These are phyloP conservation scores for Saccharomycopsis sp. DNA, from an alignment of 805 yeast genomes.

Conservation along the genomic window DNA sequence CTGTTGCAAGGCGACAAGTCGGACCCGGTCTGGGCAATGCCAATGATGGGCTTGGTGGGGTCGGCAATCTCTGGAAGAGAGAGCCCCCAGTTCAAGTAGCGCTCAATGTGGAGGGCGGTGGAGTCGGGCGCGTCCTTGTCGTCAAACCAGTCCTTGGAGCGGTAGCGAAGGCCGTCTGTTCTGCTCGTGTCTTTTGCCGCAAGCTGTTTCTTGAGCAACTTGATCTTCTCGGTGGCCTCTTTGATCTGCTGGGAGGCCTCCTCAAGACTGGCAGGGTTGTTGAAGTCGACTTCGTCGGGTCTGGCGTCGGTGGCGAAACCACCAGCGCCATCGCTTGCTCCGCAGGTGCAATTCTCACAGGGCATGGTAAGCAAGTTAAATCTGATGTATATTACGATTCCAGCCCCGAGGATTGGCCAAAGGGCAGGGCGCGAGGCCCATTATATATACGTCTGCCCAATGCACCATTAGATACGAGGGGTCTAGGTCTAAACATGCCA, in stretches of 20 bases:
- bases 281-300: conserved; percentile 15
- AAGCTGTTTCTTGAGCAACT: conserved; percentile 11
- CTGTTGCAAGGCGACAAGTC: conserved; percentile 24
- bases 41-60: conserved; percentile 20
- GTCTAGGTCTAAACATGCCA: too few species aligned
- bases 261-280: conserved; percentile 19
- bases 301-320: not conserved
- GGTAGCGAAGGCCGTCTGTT: conserved; percentile 6
- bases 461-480: too few species aligned
- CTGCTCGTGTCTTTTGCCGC: not conserved
- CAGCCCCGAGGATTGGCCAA: too few species aligned
- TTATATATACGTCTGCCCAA: too few species aligned
- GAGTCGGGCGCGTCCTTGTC: conserved; percentile 22
- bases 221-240: conserved; percentile 21
- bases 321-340: conserved; percentile 13
- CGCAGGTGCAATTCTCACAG: conserved; percentile 25
- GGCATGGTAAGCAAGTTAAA: too few species aligned
- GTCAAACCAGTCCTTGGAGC: conserved; percentile 24
- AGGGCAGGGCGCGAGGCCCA: too few species aligned
- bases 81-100: conserved; percentile 24
- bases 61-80: conserved; percentile 21
- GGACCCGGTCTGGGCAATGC: conserved; percentile 22
- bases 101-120: conserved; percentile 24
- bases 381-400: too few species aligned
- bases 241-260: conserved; percentile 17